Evolutionary conservation across 208 protist species (phyloP), one percentile per base, ranked within the genome.

Genomic region (Leishmania mexicana): DNA sequence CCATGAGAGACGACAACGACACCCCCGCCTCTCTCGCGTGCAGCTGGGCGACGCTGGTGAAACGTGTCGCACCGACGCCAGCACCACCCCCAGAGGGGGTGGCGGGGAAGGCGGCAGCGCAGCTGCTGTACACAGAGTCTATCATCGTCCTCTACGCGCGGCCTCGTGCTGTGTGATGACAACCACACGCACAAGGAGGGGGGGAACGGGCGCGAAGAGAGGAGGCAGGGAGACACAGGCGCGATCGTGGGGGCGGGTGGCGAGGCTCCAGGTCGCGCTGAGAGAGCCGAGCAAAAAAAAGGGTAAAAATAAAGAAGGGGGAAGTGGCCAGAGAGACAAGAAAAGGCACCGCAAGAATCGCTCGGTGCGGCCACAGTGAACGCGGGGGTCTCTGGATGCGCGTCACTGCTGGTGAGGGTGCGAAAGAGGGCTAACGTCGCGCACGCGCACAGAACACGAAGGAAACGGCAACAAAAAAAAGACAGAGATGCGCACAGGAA

Each of bases 11-110:
- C 24, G 57, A 13, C 35, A 78, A 35, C 21, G 75, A 60, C 17
- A 19, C 40, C 8, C 11, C 54, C 8, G 75, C 75, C 53, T 78
- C 75, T 6, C 75, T 58, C 21, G 24, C 35, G 24, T 15, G 75
- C 19, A 47, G 57, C 11, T 57, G 53, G 21, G 67, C 75, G 57
- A 65, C 75, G 57, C 53, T 68, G 75, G 75, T 78, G 38, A 76
- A 40, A 24, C 38, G n/a, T 47, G 51, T 53, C n/a, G n/a, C 73
- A 4, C 70, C 70, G 51, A 28, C 70, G 51, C 51, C 28, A 24
- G 49, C 51, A 24, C 53, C 53, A 40, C 53, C 31, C 15, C 10
- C 73, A 62, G 51, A 57, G 5, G 19, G 3, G 13, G 51, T 21
- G 28, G 51, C 73, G 1, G 73, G 51, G 73, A n/a, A 62, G 19